Conservation (phyloP, 305 asterid genomes). For the Ruellia speciosa region DNA sequence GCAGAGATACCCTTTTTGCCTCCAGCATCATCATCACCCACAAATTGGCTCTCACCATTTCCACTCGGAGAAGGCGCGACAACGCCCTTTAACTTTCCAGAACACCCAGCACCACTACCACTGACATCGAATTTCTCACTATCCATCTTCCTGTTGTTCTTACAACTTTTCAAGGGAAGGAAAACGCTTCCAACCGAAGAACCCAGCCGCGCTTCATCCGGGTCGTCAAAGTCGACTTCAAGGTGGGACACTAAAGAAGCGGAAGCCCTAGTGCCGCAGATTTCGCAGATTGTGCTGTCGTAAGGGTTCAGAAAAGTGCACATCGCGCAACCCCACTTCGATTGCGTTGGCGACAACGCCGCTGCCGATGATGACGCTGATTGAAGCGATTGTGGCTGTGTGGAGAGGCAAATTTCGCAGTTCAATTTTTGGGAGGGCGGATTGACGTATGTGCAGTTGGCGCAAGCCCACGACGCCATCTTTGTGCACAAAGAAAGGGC, state of each 20-base stretch:
- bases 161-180: slow-evolving; percentile 53
- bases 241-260: slow-evolving; percentile 45
- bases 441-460: slow-evolving; percentile 83
- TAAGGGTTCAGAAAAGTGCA: slow-evolving; percentile 76
- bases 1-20: slow-evolving; percentile 18
- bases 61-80: no score
- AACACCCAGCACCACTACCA: slow-evolving; percentile 8
- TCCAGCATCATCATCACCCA: slow-evolving; percentile 14
- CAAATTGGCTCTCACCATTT: no score
- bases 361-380: slow-evolving; percentile 21
- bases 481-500: slow-evolving; percentile 21
- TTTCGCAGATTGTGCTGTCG: slow-evolving; percentile 39
- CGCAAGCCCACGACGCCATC: slow-evolving; percentile 79
- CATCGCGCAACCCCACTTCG: slow-evolving; percentile 67
- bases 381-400: slow-evolving; percentile 25
- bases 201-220: slow-evolving; percentile 26
- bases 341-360: slow-evolving; percentile 29
- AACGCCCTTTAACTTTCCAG: slow-evolving; percentile 17
- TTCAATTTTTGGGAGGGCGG: slow-evolving; percentile 45
- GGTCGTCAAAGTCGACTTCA: slow-evolving; percentile 53
- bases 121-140: slow-evolving; percentile 9
- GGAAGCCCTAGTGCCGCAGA: slow-evolving; percentile 68
- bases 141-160: slow-evolving; percentile 18
- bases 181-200: slow-evolving; percentile 65
- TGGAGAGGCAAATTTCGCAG: slow-evolving; percentile 62